These are phyloP conservation scores for Pilobolus umbonatus DNA, from an alignment of 192 early-diverging fungal species.

Conservation along the genomic window DNA sequence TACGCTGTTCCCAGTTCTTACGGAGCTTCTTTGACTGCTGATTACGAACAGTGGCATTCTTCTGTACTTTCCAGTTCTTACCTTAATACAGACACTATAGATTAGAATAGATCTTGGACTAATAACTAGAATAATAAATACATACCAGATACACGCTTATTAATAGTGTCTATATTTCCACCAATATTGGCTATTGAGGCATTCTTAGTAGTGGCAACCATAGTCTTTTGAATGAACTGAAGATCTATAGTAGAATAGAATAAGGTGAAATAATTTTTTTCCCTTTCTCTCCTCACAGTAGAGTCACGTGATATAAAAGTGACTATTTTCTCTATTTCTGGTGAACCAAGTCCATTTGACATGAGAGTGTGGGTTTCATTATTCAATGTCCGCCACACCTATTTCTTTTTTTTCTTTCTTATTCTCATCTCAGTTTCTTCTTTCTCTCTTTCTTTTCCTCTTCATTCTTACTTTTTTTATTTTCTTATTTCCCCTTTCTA, in stretches of 20 bases:
- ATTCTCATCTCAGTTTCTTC: slow-evolving; percentile 3
- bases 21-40: slow-evolving; percentile 32
- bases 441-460: background rate
- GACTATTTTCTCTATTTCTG: no score
- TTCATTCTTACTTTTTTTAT: background rate
- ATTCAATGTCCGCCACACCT: background rate
- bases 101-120: background rate
- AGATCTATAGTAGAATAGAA: background rate
- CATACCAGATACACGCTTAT: slow-evolving; percentile 35
- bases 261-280: no score
- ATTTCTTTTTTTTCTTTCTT: background rate
- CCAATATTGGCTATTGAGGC: slow-evolving; percentile 15
- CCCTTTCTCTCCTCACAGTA: no score
- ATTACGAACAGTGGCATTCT: slow-evolving; percentile 26
- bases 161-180: slow-evolving; percentile 32
- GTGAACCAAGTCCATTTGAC: no score
- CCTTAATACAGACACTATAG: slow-evolving; percentile 11
- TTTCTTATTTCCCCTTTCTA: background rate
- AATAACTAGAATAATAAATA: background rate
- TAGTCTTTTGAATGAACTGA: background rate
- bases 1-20: slow-evolving; percentile 46
- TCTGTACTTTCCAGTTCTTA: slow-evolving; percentile 37
- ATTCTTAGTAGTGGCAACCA: slow-evolving; percentile 2
- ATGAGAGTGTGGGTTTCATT: background rate
- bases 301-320: no score